A percentile compares a stretch with the other conserved stretches of the same genome.
phyloP scores from a whole-genome alignment of 1,139 yeast genomes.

The Sugiyamaella neomexicana region DNA sequence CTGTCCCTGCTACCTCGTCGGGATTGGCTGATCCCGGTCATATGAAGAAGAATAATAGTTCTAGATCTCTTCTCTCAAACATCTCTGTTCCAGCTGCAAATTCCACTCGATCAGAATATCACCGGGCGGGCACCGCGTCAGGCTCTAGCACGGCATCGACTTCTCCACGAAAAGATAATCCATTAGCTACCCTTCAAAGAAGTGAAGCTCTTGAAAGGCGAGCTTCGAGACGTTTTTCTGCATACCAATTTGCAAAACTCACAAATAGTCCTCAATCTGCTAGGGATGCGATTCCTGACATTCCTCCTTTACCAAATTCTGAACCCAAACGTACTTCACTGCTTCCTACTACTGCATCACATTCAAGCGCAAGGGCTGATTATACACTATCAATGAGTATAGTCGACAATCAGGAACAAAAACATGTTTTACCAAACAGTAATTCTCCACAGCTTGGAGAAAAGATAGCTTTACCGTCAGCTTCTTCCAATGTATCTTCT shows the following conservation, averaged over 20 bases:
- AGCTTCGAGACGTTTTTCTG: conserved; percentile 89
- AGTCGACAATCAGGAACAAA: conserved; percentile 18
- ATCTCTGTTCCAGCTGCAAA: conserved; percentile 3
- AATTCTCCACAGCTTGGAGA: neutral
- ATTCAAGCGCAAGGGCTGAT: conserved; percentile 33
- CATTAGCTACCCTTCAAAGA: conserved; percentile 73
- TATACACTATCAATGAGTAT: conserved; percentile 30
- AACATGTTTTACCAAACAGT: neutral
- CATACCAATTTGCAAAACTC: conserved; percentile 85
- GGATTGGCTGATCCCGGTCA: neutral
- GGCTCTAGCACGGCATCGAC: conserved; percentile 7
- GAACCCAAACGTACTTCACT: conserved; percentile 20
- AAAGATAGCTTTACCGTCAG: neutral
- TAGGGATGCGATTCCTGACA: conserved; percentile 29
- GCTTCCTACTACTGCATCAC: conserved; percentile 34
- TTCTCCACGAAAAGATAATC: conserved; percentile 43
- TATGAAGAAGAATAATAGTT: too few relatives aligned
- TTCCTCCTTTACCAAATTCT: conserved; percentile 36
- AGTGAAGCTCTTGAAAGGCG: conserved; percentile 83
- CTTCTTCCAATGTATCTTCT: neutral
- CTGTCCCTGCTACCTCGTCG: conserved; percentile 8
- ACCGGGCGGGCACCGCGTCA: neutral
- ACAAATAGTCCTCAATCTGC: conserved; percentile 46
- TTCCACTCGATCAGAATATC: neutral
- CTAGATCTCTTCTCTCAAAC: conserved; percentile 1